Base-by-base conservation (phyloP, 805 yeast genomes). In the Kodamaea neixiangensis region DNA sequence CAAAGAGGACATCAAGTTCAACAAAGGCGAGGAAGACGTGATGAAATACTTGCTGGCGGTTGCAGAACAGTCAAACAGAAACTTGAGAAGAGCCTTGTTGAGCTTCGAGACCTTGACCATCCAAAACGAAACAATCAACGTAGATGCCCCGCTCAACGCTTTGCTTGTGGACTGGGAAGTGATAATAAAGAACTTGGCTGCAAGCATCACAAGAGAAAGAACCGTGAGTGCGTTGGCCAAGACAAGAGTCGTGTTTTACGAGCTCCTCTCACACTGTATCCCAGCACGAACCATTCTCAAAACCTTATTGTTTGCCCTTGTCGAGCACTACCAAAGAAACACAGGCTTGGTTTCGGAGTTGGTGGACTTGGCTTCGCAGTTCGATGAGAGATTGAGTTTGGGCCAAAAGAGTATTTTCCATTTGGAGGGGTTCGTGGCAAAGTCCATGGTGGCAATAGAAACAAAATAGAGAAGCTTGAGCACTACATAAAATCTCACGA, bases 391-490 rank as follows among this genome's bases (percentile, higher is more conserved):
- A 51, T 75, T 94, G 53, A 82, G 91, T 51, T 71, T 87, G 52
- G 99, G 98, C 2, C 80, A 81, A 52, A 94, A 94, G 67, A 89
- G 91, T 35, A 93, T 94, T 10, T 94, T 89, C 68, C 99, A 94
- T 69, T 71, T 94, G 49, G 99, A 94, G 72, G 99, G 98, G 1
- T 94, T 90, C 64, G 80, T 89, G 15, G 97, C 97, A 0, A 86
- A 81, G 63, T 82, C 84, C 1, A 93, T 94, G 97, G 87, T 89
- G 39, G 78, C 78, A 7, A 65, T 87, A 46, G 94, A 87, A 59
- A 70, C 56, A 33, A 42, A 37, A 25, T 33, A n/a, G 14, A 13
- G 19, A 17, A 14, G 6, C 29, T 22, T 22, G 9, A 6, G 9
- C 9, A 22, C 31, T 25, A 25, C 31, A 25, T 5, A 25, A 25